Evolutionary conservation across 208 protist genomes (phyloP).

Genomic region (Crithidia mellificae): DNA sequence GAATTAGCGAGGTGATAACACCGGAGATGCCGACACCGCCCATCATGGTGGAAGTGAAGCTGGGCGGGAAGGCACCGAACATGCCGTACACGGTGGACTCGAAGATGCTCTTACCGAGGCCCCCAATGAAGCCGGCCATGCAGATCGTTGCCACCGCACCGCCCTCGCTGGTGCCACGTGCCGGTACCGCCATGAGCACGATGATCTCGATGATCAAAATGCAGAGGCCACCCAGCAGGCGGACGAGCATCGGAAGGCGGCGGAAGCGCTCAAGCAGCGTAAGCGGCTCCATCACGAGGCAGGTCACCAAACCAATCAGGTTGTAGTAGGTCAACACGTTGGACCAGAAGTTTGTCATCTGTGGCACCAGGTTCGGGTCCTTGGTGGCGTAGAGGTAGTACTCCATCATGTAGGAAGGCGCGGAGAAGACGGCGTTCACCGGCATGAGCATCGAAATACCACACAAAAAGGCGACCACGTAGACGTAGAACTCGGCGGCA

Average conservation of each 20-base stretch:
- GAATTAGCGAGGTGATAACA: slow-evolving; percentile 45
- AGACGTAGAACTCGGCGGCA: slow-evolving; percentile 44
- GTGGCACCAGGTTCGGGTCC: slow-evolving; percentile 30
- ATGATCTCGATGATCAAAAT: slow-evolving; percentile 55
- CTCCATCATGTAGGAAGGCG: slow-evolving; percentile 67
- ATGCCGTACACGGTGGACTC: slow-evolving; percentile 78
- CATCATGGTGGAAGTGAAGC: slow-evolving; percentile 71
- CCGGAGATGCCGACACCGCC: slow-evolving; percentile 53
- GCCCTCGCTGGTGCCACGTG: slow-evolving; percentile 27
- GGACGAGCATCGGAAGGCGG: slow-evolving; percentile 40
- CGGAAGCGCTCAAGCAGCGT: slow-evolving; percentile 47
- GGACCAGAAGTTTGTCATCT: slow-evolving; percentile 51
- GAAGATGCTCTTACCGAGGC: slow-evolving; percentile 64
- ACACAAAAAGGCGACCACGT: slow-evolving; percentile 62
- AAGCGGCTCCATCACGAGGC: slow-evolving; percentile 59
- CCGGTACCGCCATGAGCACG: slow-evolving; percentile 56
- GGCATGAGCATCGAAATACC: slow-evolving; percentile 83
- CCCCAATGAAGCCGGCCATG: slow-evolving; percentile 37
- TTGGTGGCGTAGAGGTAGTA: slow-evolving; percentile 63
- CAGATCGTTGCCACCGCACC: slow-evolving; percentile 56
- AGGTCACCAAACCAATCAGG: slow-evolving; percentile 40
- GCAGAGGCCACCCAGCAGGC: slow-evolving; percentile 42
- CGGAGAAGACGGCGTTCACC: slow-evolving; percentile 81
- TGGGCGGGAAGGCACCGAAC: slow-evolving; percentile 53
- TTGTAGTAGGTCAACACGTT: slow-evolving; percentile 79